Evolutionary conservation across 2,329 filamentous ascomycete genomes (phyloP).

Genomic region (Dendryphion nanum): DNA sequence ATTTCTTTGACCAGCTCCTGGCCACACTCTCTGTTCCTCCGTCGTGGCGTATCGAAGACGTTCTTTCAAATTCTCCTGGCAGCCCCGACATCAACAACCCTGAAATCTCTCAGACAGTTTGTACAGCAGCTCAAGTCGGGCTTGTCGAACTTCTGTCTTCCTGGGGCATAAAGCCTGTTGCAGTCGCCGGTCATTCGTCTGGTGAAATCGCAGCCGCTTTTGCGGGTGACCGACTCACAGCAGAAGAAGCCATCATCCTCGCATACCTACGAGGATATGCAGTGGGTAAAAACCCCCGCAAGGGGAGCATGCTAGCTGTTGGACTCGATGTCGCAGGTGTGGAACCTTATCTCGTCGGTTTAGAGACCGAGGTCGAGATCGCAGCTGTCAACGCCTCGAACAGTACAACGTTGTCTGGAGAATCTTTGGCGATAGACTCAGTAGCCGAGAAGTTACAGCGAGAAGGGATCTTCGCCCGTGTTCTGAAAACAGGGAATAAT

Average conservation of each 20-base stretch:
- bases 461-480: slow-evolving; percentile 8
- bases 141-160: slow-evolving; percentile 17
- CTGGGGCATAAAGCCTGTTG: slow-evolving; percentile 8
- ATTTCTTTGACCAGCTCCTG: slow-evolving; percentile 7
- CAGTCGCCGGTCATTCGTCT: slow-evolving; percentile 20
- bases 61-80: slow-evolving; percentile 7
- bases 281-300: slow-evolving; percentile 4
- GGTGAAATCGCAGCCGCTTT: slow-evolving; percentile 27
- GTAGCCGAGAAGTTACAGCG: not conserved
- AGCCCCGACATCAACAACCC: slow-evolving; percentile 9
- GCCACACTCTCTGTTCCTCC: slow-evolving; percentile 4
- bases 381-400: slow-evolving; percentile 21
- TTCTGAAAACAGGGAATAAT: slow-evolving; percentile 14
- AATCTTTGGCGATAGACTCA: slow-evolving; percentile 4
- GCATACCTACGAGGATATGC: slow-evolving; percentile 19
- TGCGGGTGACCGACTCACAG: slow-evolving; percentile 15
- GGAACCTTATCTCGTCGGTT: slow-evolving; percentile 2
- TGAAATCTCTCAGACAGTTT: slow-evolving; percentile 16
- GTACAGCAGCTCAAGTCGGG: slow-evolving; percentile 22
- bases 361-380: slow-evolving; percentile 10
- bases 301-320: slow-evolving; percentile 25
- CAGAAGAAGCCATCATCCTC: slow-evolving; percentile 14
- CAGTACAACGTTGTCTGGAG: slow-evolving; percentile 22
- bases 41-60: slow-evolving; percentile 10
- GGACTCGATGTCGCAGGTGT: slow-evolving; percentile 8